Percentiles rank a stretch among this genome's conserved stretches.
Conservation (phyloP, 2,329 filamentous ascomycete species). For the Fusarium multiceps region DNA sequence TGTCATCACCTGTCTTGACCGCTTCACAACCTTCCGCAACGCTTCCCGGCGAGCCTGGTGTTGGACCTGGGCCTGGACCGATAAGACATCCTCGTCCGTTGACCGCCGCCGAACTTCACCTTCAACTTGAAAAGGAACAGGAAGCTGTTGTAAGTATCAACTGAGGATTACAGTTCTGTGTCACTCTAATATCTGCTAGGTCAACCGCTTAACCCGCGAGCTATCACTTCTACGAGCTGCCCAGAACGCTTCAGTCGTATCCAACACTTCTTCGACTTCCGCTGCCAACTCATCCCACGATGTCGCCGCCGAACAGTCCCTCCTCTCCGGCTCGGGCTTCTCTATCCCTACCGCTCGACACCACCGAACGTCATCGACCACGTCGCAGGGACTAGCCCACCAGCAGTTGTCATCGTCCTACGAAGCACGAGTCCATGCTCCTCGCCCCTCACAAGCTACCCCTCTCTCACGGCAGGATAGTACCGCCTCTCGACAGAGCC, state of each 20-base stretch:
- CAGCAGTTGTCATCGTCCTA: constrained; percentile 52
- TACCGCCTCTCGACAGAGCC: constrained; percentile 64
- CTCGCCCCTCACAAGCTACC: constrained; percentile 58
- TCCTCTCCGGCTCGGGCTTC: constrained; percentile 68
- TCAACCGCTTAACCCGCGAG: constrained; percentile 92
- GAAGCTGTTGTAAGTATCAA: constrained; percentile 79
- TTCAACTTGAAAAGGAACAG: constrained; percentile 93
- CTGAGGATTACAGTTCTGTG: not conserved
- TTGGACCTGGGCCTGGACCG: constrained; percentile 73
- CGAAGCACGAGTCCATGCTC: constrained; percentile 57
- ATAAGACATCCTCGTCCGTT: constrained; percentile 87
- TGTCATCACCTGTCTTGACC: constrained; percentile 46
- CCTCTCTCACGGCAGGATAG: constrained; percentile 67
- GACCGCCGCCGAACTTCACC: constrained; percentile 88
- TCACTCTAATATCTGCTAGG: constrained; percentile 59
- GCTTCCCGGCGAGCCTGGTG: constrained; percentile 52
- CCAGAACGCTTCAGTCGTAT: constrained; percentile 73
- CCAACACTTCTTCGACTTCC: constrained; percentile 72
- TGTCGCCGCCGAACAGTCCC: constrained; percentile 61
- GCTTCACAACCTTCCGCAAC: constrained; percentile 46
- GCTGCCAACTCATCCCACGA: constrained; percentile 64
- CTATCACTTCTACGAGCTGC: constrained; percentile 82
- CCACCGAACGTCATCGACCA: constrained; percentile 68
- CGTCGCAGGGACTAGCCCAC: constrained; percentile 62
- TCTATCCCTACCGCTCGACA: constrained; percentile 67